Evolutionary conservation across 305 asterid species (phyloP), one percentile per base, ranked within the genome.

Genomic region (Fraxinus paxiana): DNA sequence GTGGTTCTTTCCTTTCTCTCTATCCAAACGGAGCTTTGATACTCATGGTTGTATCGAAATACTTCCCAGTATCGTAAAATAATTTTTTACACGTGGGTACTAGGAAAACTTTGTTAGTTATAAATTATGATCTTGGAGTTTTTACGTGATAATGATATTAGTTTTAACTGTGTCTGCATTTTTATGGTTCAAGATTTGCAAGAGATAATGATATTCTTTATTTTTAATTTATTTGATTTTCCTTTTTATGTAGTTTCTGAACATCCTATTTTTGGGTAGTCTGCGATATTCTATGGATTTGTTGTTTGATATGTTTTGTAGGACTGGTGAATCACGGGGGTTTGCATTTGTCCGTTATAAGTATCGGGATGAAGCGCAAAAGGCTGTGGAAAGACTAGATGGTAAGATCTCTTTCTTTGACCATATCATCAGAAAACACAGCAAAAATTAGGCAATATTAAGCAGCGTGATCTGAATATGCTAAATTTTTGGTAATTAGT

Each of bases 291-390:
- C 18, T 8, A 51, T 37, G 54, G 12, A 5, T 12, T 69, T 51
- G 30, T 46, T 65, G 30, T 17, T 69, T 48, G 18, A 24, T 33
- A 20, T 71, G 59, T 38, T 34, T 59, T 65, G 80, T 20, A 85
- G 88, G 75, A 85, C 88, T 77, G 88, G 86, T 61, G 84, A 82
- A 24, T 83, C 88, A n/a, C 80, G 86, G 30, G 88, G 86, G 35
- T 85, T 85, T 85, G 88, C 86, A 15, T 85, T 85, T 77, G 88
- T 82, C 13, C 86, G 88, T 7, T 85, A 71, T 77, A 82, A 80
- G 79, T 82, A 85, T 59, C 78, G 26, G 34, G 86, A 82, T 63
- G 88, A 85, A 73, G 88, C 88, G 1, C 84, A 82, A 51, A 82
- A 70, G 73, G 88, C 88, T 34, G 88, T 85, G 71, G 86, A 85